phyloP scores from a whole-genome alignment of 139 green algal species.

The Astrephomene gubernaculifera region DNA sequence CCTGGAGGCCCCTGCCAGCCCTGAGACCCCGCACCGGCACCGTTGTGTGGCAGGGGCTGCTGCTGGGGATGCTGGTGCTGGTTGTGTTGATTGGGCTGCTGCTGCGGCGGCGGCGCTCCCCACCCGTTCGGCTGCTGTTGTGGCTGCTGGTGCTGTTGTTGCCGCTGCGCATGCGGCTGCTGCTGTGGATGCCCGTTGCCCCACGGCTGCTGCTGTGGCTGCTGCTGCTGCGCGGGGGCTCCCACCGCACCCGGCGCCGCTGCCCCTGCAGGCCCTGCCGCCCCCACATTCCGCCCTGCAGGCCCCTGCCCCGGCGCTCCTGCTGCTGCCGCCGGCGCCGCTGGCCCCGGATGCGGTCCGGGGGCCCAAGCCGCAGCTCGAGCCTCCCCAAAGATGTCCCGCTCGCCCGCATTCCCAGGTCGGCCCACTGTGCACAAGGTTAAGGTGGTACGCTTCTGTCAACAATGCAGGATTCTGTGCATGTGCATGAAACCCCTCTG shows the following conservation, averaged over 20 bases:
- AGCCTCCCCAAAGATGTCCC: conserved; percentile 49
- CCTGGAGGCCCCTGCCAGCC: too few species aligned
- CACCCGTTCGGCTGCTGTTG: neutral
- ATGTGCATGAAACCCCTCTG: too few species aligned
- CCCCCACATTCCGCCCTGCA: too few species aligned
- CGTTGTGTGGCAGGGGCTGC: neutral
- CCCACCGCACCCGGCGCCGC: neutral
- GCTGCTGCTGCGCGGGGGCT: neutral
- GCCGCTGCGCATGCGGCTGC: neutral
- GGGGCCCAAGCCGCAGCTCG: conserved; percentile 30
- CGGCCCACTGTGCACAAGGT: conserved; percentile 28
- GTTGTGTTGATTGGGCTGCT: too few species aligned
- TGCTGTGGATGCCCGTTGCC: too few species aligned
- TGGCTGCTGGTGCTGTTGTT: neutral
- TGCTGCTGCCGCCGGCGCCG: neutral
- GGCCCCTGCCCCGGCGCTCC: too few species aligned
- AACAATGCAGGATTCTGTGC: neutral
- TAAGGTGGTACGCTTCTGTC: too few species aligned
- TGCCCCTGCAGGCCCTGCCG: neutral
- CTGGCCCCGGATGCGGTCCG: neutral
- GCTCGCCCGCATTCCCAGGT: neutral
- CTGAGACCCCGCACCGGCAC: neutral
- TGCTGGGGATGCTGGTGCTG: too few species aligned
- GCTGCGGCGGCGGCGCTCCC: neutral
- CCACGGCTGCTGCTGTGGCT: neutral